Percentiles rank a stretch among this genome's conserved stretches.
phyloP scores from a whole-genome alignment of 2,329 filamentous ascomycete genomes.

The Ophiostoma pallidulum region DNA sequence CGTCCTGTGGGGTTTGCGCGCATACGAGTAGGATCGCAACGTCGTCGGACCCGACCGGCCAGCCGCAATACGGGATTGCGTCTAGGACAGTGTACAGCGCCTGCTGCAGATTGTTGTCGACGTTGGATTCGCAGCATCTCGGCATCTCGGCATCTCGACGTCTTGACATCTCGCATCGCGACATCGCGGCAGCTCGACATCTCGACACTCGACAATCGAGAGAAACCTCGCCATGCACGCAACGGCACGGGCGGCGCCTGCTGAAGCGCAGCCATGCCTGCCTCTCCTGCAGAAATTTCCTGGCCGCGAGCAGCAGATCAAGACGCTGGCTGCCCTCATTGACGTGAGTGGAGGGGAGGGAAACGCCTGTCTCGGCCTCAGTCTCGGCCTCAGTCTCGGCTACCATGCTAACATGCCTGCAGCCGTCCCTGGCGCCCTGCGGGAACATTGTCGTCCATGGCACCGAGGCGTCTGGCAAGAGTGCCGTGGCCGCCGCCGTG shows the following conservation, averaged over 20 bases:
- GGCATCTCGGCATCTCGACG: too few relatives aligned
- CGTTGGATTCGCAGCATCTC: too few relatives aligned
- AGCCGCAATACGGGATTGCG: too few relatives aligned
- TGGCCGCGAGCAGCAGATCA: conserved; percentile 49
- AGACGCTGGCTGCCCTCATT: conserved; percentile 46
- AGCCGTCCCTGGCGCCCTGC: conserved; percentile 60
- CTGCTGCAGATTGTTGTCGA: too few relatives aligned
- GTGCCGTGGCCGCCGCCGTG: conserved; percentile 54
- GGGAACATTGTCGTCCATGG: conserved; percentile 73
- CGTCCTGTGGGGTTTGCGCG: too few relatives aligned
- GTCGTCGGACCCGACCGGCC: too few relatives aligned
- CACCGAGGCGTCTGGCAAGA: conserved; percentile 80
- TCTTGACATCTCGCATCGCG: too few relatives aligned
- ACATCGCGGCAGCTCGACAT: too few relatives aligned
- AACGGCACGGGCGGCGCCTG: neutral
- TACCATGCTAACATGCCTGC: neutral
- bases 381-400: neutral
- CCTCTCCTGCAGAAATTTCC: conserved; percentile 40
- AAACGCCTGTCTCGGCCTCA: too few relatives aligned
- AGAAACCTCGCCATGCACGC: neutral
- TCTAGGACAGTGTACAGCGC: too few relatives aligned
- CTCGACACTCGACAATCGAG: too few relatives aligned
- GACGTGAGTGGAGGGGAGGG: conserved; percentile 31
- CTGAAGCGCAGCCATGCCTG: neutral
- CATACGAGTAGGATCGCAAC: too few relatives aligned